Evolutionary conservation across 169 alveolate genomes (phyloP).

Genomic region (Eimeria falciformis): DNA sequence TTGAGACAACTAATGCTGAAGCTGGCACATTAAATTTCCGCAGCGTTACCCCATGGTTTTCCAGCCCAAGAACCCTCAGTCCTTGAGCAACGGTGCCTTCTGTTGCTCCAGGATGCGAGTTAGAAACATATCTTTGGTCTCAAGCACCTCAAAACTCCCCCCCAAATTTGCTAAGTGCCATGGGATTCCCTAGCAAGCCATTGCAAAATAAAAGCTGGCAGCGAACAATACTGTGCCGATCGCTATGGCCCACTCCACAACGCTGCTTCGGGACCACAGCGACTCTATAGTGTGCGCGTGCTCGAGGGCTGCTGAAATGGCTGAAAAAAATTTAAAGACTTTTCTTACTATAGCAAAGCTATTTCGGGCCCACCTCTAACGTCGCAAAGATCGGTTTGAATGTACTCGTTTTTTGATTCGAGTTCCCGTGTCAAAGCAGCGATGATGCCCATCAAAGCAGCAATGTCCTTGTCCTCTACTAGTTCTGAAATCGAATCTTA

Average conservation of each 20-base stretch:
- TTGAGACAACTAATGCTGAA: no score
- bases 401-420: constrained; percentile 9
- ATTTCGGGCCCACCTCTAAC: constrained; percentile 10
- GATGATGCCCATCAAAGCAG: constrained; percentile 14
- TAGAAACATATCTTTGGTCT: no score
- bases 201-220: not conserved
- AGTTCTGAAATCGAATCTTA: not conserved
- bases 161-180: no score
- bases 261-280: constrained; percentile 31
- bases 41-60: no score
- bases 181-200: constrained; percentile 4
- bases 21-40: no score
- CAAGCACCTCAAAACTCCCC: no score
- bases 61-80: no score
- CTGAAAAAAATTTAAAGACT: not conserved
- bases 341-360: not conserved
- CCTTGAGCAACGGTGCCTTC: no score
- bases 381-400: not conserved
- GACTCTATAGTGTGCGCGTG: not conserved
- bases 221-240: not conserved
- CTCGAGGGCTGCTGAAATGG: constrained; percentile 20
- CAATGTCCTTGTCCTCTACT: constrained; percentile 11
- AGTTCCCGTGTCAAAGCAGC: constrained; percentile 52
- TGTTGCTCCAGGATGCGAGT: no score
- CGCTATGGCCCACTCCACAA: not conserved